Conservation (phyloP, 805 yeast species). For the Lipomyces oligophaga region DNA sequence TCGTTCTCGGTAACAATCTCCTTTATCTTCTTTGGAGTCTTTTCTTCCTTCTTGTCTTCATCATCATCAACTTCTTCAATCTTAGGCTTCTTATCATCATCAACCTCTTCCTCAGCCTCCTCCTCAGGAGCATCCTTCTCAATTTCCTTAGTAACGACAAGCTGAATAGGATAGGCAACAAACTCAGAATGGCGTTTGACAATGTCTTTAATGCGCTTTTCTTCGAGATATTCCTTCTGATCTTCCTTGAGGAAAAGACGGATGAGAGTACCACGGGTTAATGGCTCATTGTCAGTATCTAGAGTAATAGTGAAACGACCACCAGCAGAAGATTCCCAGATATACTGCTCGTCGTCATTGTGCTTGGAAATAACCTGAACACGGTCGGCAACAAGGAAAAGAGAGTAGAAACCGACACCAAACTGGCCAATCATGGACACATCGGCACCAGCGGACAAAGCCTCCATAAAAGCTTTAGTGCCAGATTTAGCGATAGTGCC, state of each 20-base stretch:
- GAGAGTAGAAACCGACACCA: constrained; percentile 99
- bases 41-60: constrained; percentile 64
- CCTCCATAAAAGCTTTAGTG: constrained; percentile 99
- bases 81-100: constrained; percentile 65
- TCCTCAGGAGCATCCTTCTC: constrained; percentile 94
- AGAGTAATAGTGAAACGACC: constrained; percentile 96
- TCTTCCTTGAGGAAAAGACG: constrained; percentile 98
- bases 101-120: constrained; percentile 51
- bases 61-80: constrained; percentile 73
- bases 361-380: constrained; percentile 98
- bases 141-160: constrained; percentile 96
- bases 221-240: constrained; percentile 98
- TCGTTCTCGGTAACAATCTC: constrained; percentile 93
- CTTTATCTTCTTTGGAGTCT: constrained; percentile 83
- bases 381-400: constrained; percentile 97
- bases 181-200: constrained; percentile 99
- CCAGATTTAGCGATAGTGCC: constrained; percentile 99
- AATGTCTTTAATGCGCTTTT: constrained; percentile 98
- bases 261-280: constrained; percentile 92
- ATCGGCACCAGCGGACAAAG: constrained; percentile 98
- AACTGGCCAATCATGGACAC: constrained; percentile 99
- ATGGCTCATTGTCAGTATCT: constrained; percentile 79
- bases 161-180: constrained; percentile 98
- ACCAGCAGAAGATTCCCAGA: constrained; percentile 99
- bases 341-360: constrained; percentile 98